A percentile compares a stretch with the other conserved stretches of the same genome.
These are phyloP conservation scores for Gnomoniopsis smithogilvyi DNA, from an alignment of 2,329 filamentous ascomycete species.

Conservation along the genomic window DNA sequence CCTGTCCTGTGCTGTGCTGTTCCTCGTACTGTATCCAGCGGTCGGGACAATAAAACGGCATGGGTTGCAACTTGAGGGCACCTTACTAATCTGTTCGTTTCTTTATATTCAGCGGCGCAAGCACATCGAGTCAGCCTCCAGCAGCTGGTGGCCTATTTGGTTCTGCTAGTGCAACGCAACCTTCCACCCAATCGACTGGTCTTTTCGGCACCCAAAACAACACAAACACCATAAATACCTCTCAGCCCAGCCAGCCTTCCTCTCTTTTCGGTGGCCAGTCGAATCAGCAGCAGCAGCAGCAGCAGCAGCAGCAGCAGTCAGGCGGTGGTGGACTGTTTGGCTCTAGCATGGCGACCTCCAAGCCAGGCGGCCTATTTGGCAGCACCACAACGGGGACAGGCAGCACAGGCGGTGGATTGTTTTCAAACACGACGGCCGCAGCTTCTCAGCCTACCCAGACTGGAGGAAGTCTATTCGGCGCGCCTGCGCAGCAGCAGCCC, in stretches of 20 bases:
- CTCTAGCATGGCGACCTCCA: constrained; percentile 24
- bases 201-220: constrained; percentile 27
- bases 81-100: background rate
- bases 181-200: constrained; percentile 29
- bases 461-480: constrained; percentile 32
- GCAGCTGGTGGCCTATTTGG: constrained; percentile 31
- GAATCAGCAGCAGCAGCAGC: constrained; percentile 24
- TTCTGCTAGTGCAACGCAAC: constrained; percentile 12
- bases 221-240: background rate
- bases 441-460: constrained; percentile 20
- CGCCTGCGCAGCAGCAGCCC: constrained; percentile 21
- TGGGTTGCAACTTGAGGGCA: constrained; percentile 13
- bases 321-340: constrained; percentile 29
- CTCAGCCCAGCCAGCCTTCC: constrained; percentile 11
- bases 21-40: too few relatives aligned
- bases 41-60: background rate
- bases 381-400: constrained; percentile 19
- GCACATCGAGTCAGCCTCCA: constrained; percentile 28
- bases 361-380: constrained; percentile 20
- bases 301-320: constrained; percentile 23
- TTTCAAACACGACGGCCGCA: constrained; percentile 8
- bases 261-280: constrained; percentile 30
- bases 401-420: constrained; percentile 15
- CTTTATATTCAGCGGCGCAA: constrained; percentile 23
- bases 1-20: constrained; percentile 17